phyloP scores from a whole-genome alignment of 495 filamentous ascomycete species.

The Thozetella sp. region DNA sequence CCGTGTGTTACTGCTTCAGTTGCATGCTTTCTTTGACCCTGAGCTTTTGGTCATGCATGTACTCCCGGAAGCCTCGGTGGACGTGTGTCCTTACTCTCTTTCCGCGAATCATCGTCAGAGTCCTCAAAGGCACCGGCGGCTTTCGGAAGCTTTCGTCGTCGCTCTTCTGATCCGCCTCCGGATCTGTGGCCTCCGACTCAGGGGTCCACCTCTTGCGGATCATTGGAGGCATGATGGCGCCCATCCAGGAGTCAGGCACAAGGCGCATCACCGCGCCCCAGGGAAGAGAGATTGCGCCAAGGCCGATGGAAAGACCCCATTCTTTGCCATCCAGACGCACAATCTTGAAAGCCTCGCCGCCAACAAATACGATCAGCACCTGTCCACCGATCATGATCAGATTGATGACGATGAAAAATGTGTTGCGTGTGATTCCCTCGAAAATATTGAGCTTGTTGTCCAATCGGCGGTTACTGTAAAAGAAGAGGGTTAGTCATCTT shows the following conservation, averaged over 20 bases:
- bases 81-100: slow-evolving; percentile 19
- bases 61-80: slow-evolving; percentile 22
- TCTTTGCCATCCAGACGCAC: slow-evolving; percentile 58
- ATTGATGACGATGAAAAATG: slow-evolving; percentile 83
- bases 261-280: slow-evolving; percentile 69
- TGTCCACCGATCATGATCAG: slow-evolving; percentile 86
- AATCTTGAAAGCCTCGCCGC: slow-evolving; percentile 72
- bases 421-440: slow-evolving; percentile 77
- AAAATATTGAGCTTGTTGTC: slow-evolving; percentile 93
- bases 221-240: slow-evolving; percentile 13
- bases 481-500: slow-evolving; percentile 3
- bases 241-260: slow-evolving; percentile 49
- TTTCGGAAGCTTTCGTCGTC: slow-evolving; percentile 8
- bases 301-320: slow-evolving; percentile 75
- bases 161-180: slow-evolving; percentile 3
- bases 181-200: neutral
- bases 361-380: slow-evolving; percentile 78
- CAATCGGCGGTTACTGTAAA: slow-evolving; percentile 59
- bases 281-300: slow-evolving; percentile 70
- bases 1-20: no score
- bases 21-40: slow-evolving; percentile 18
- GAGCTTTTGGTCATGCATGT: slow-evolving; percentile 25
- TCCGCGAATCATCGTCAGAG: slow-evolving; percentile 20
- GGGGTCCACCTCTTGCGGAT: slow-evolving; percentile 13
- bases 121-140: slow-evolving; percentile 14